A percentile compares a stretch with the other conserved stretches of the same genome.
phyloP scores from a whole-genome alignment of 805 yeast genomes.

The Lipomyces japonicus region DNA sequence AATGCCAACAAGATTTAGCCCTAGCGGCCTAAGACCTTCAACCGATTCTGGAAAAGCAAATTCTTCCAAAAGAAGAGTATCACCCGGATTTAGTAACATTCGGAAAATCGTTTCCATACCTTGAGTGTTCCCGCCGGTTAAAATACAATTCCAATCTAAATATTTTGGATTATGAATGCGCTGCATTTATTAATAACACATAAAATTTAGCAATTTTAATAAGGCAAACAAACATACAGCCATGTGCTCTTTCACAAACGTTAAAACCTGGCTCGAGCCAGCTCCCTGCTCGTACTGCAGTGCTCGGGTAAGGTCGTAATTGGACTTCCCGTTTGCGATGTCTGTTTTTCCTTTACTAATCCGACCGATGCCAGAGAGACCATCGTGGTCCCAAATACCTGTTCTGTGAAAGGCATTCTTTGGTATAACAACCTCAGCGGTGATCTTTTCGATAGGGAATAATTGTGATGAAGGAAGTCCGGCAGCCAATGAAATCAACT shows the following conservation, averaged over 20 bases:
- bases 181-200: not conserved
- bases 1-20: slow-evolving; percentile 64
- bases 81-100: slow-evolving; percentile 74
- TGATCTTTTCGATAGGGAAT: slow-evolving; percentile 82
- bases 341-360: slow-evolving; percentile 24
- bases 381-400: slow-evolving; percentile 72
- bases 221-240: slow-evolving; percentile 3
- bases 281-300: slow-evolving; percentile 85
- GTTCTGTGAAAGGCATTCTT: slow-evolving; percentile 10
- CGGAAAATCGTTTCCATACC: slow-evolving; percentile 84
- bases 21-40: slow-evolving; percentile 74
- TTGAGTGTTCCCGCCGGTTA: slow-evolving; percentile 82
- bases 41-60: slow-evolving; percentile 78
- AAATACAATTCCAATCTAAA: slow-evolving; percentile 67
- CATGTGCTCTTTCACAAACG: slow-evolving; percentile 69
- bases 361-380: slow-evolving; percentile 44
- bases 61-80: slow-evolving; percentile 77
- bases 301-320: slow-evolving; percentile 71
- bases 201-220: not conserved
- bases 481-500: slow-evolving; percentile 86
- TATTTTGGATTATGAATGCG: slow-evolving; percentile 41
- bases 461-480: slow-evolving; percentile 88
- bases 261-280: slow-evolving; percentile 68
- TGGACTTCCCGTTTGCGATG: slow-evolving; percentile 39
- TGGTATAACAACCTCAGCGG: slow-evolving; percentile 43